Evolutionary conservation across 192 early-diverging fungal genomes (phyloP).

Genomic region (Gorgonomyces haynaldii): DNA sequence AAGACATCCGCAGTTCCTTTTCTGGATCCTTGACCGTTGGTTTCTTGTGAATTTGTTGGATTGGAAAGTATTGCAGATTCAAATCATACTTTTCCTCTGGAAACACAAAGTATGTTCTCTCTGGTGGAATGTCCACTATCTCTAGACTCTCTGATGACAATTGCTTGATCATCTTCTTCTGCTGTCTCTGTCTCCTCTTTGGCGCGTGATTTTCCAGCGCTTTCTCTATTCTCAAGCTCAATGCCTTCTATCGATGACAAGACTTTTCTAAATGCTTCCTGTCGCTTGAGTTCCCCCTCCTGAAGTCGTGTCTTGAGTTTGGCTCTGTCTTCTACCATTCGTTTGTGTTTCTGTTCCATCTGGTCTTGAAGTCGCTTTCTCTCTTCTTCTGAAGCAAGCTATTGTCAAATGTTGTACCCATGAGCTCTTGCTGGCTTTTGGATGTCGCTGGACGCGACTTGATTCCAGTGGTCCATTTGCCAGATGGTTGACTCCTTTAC

Average conservation of each 20-base stretch:
- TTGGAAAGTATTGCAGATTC: conserved; percentile 2
- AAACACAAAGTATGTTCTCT: conserved; percentile 1
- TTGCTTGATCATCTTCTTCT: background rate
- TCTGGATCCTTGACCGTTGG: background rate
- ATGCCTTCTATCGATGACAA: background rate
- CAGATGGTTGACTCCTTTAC: no score
- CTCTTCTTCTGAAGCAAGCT: no score
- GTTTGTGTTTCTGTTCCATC: background rate
- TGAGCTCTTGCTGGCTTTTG: no score
- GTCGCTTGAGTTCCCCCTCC: background rate
- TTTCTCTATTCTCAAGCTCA: background rate
- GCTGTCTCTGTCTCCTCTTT: background rate
- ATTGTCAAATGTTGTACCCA: no score
- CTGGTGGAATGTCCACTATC: background rate
- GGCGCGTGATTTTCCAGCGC: background rate
- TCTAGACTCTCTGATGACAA: conserved; percentile 1
- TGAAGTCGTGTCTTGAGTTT: background rate
- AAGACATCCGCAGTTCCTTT: conserved; percentile 3
- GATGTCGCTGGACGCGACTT: no score
- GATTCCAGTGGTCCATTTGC: no score
- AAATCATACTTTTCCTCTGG: conserved; percentile 1
- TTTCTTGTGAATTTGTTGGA: background rate
- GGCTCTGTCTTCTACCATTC: background rate
- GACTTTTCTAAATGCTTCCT: background rate
- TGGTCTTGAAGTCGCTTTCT: background rate